phyloP scores from a whole-genome alignment of 176 grass and related monocot species.

The Zoysia pacifica region DNA sequence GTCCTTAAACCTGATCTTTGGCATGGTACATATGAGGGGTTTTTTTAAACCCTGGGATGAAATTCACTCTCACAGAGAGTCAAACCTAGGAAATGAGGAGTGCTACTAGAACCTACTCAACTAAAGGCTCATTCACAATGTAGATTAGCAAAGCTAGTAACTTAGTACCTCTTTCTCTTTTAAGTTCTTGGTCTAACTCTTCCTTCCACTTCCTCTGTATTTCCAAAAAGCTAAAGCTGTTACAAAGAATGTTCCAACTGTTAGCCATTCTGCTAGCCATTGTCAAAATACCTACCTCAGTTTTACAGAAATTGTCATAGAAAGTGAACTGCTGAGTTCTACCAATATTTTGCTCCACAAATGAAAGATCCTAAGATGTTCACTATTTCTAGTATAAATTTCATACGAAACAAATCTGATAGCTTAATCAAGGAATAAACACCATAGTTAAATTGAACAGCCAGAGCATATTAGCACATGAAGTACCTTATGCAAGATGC shows the following conservation, averaged over 20 bases:
- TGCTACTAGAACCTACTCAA: too few species aligned
- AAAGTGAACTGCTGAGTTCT: not conserved
- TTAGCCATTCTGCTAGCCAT: constrained; percentile 10
- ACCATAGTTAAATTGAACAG: constrained; percentile 12
- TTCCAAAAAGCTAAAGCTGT: constrained; percentile 57
- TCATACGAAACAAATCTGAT: not conserved
- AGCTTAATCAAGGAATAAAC: not conserved
- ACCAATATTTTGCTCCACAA: constrained; percentile 14
- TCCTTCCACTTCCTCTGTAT: constrained; percentile 78
- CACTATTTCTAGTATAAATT: constrained; percentile 10
- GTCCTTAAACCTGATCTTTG: too few species aligned
- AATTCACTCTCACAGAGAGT: too few species aligned
- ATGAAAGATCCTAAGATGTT: not conserved
- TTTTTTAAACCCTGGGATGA: too few species aligned
- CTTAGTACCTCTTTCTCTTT: constrained; percentile 72
- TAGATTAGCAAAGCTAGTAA: not conserved
- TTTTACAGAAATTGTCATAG: not conserved
- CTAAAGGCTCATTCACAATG: too few species aligned
- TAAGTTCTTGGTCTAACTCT: constrained; percentile 83
- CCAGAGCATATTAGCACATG: not conserved
- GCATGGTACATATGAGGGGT: too few species aligned
- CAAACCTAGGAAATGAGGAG: too few species aligned
- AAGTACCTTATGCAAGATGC: constrained; percentile 4
- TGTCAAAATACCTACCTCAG: constrained; percentile 9
- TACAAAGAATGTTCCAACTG: constrained; percentile 12